Evolutionary conservation across 257 asterid genomes (phyloP).

Genomic region (Forsythia suspensa): DNA sequence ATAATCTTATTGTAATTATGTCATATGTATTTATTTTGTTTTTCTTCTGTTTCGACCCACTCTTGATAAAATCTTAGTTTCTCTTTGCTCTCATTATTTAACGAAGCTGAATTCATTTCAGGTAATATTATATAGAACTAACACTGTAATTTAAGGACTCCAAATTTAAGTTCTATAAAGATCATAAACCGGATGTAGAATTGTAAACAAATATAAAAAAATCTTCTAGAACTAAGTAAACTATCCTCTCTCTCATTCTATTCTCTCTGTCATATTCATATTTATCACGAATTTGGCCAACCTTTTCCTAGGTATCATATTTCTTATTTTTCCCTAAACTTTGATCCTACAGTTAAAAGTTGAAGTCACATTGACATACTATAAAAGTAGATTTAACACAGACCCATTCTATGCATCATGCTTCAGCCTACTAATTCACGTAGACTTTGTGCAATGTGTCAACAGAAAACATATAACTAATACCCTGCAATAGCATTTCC

Average conservation of each 20-base stretch:
- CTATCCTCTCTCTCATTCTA: constrained; percentile 90
- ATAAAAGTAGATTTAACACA: background rate
- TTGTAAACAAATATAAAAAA: constrained; percentile 14
- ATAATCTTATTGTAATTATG: too few relatives aligned
- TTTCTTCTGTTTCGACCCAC: too few relatives aligned
- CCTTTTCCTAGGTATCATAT: constrained; percentile 63
- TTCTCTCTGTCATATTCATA: constrained; percentile 90
- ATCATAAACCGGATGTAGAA: constrained; percentile 17
- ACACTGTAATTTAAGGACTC: background rate
- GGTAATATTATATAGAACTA: background rate
- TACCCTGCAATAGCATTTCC: background rate
- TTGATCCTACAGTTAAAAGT: constrained; percentile 53
- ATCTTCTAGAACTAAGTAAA: constrained; percentile 8
- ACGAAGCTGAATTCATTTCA: background rate
- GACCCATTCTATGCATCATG: constrained; percentile 7
- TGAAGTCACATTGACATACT: constrained; percentile 13
- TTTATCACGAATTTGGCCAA: constrained; percentile 78
- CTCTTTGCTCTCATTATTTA: too few relatives aligned
- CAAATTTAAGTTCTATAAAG: background rate
- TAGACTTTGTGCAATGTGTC: background rate
- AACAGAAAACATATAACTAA: background rate
- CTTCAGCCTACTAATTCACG: background rate
- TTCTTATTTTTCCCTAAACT: constrained; percentile 43
- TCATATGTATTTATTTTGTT: too few relatives aligned
- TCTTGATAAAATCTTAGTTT: too few relatives aligned